Conservation (phyloP, 176 grass and related monocot species). For the Carex cristatella region DNA sequence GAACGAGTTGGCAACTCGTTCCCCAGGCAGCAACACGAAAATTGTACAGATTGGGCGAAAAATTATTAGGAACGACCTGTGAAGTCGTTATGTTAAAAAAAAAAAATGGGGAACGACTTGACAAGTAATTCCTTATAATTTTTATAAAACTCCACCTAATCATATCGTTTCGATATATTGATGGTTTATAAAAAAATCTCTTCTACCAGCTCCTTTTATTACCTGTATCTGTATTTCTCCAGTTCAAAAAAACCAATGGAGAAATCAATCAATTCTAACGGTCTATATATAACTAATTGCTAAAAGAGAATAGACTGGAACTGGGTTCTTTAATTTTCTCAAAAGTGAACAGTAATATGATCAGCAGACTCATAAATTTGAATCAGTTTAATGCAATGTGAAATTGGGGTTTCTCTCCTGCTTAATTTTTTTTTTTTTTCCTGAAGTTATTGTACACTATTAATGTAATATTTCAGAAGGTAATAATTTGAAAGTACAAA, state of each 20-base stretch:
- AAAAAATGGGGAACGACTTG: no score
- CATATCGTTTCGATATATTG: no score
- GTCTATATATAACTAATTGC: not conserved
- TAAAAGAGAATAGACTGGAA: not conserved
- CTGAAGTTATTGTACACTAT: not conserved
- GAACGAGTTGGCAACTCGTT: no score
- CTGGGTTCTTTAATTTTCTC: not conserved
- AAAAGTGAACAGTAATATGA: slow-evolving; percentile 4
- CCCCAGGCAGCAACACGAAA: no score
- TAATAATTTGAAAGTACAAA: slow-evolving; percentile 8
- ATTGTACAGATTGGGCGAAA: no score
- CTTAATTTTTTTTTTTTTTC: not conserved
- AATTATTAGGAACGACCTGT: no score
- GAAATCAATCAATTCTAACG: not conserved
- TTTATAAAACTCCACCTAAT: no score
- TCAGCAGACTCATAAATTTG: not conserved
- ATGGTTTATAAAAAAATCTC: no score
- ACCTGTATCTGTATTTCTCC: not conserved
- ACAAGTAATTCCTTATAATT: no score
- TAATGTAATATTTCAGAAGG: not conserved
- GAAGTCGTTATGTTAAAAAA: no score
- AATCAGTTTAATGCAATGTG: not conserved
- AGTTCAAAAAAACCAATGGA: not conserved
- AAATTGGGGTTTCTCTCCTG: not conserved
- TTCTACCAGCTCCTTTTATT: not conserved